Evolutionary conservation across 306 rosid genomes (phyloP), one percentile per base, ranked within the genome.

Genomic region (Corylus americana): DNA sequence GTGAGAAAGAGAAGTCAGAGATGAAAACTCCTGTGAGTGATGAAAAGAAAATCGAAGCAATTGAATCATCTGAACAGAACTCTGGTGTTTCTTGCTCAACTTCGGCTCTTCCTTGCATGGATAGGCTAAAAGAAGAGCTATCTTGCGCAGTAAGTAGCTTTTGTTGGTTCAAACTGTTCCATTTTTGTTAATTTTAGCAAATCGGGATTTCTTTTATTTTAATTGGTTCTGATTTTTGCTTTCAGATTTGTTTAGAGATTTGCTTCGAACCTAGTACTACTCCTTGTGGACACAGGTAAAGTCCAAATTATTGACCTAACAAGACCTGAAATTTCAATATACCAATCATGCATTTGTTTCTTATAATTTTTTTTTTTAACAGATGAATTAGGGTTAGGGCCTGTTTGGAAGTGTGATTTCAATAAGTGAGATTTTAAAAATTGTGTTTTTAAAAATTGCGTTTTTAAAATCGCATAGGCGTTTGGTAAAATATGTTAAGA

Each of bases 261-360:
- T 96, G 97, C 88, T 96, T 82, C 71, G 97, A 96, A 90, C 99
- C 99, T 49, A 96, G 91, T 77, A 91, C 99, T 49, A 93, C 99
- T 77, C 84, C 97, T 85, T 96, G 99, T 85, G 98, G 99, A 57
- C 99, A 96, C 89, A 96, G 98, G 99, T 95, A 86, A 22, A 59
- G 48, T 44, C 44, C 14, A 70, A 45, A 48, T 47, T 50, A 71
- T 31, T 31, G 35, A 22, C 49, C 1, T 13, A 70, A 71, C 35
- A 42, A 11, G 13, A 47, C 25, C 51, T 16, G 17, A 9, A 49
- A 3, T 35, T 16, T 5, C 22, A 80, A 75, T 66, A 10, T 39
- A 66, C 50, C 13, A 42, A 39, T 1, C 7, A 67, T 42, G 51
- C 72, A 67, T 42, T 67, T 42, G 51, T 42, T 67, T 42, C 72